Base-by-base conservation (phyloP, 1,284 basidiomycete genomes). In the Entoloma clypeatum region DNA sequence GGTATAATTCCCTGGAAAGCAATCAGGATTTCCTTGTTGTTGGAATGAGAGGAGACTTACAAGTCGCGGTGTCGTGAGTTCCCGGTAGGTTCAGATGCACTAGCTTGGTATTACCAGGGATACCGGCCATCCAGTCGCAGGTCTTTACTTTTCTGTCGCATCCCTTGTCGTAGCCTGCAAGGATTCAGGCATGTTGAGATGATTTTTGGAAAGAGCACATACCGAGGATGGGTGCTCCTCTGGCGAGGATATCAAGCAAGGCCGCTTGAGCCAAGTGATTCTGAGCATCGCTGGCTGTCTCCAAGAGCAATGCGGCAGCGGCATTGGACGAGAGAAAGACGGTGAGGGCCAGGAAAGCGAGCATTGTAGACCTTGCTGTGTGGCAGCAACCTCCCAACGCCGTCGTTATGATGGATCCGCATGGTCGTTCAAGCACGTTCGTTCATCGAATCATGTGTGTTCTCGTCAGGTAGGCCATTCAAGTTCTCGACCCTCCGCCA, bases 21-120 rank as follows among this genome's bases (percentile, higher is more conserved):
- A 36, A 11, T 35, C 7, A 23, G 32, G 16, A 34, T 11, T 8
- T 21, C 17, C 25, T 30, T 7, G 3, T 16, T 35, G 36, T 25
- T 16, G 27, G 16, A 4, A 22, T 2, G 18, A 10, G 7, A 10
- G 11, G 13, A 7, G 13, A 44, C 60, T 7, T 52, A 69, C 71
- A 70, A 11, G 70, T 72, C 6, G 66, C 60, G 4, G 69, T 58
- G 51, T 72, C 70, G 43, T 72, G 69, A 9, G 67, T 71, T 22
- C 70, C 71, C 11, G 69, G 70, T 8, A 72, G 45, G 47, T 68
- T 73, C 66, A 73, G 67, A 40, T 67, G 63, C 5, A 71, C 66
- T 3, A 72, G 51, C 42, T 54, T 55, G 1, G 64, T 71, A 17
- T 52, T 56, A 43, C 70, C 68, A 2, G 66, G 51, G 17, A 69